Percentiles rank a stretch among this genome's conserved stretches.
Conservation (phyloP, 441 rosid species). For the Croton laevigatus region DNA sequence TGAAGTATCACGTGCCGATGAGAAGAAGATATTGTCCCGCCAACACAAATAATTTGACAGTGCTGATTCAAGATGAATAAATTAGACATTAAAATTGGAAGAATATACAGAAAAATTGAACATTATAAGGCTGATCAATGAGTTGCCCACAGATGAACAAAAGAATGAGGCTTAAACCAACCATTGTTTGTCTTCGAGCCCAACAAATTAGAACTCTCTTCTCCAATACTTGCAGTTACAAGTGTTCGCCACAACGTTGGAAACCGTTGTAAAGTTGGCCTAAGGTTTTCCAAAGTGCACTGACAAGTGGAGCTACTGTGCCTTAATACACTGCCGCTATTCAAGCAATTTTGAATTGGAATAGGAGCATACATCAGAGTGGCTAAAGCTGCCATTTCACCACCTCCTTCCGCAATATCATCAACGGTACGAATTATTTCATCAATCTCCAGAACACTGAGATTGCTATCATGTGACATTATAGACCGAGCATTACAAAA, state of each 20-base stretch:
- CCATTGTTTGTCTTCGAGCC: constrained; percentile 63
- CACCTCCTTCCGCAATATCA: constrained; percentile 97
- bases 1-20: constrained; percentile 88
- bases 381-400: constrained; percentile 98
- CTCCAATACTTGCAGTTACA: constrained; percentile 70
- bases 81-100: constrained; percentile 17
- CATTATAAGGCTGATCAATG: background rate
- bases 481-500: constrained; percentile 87
- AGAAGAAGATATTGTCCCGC: constrained; percentile 93
- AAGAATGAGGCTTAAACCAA: constrained; percentile 34
- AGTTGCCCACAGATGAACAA: constrained; percentile 16
- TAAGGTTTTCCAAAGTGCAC: constrained; percentile 93
- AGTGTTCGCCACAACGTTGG: constrained; percentile 89
- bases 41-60: constrained; percentile 82
- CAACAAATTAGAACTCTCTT: constrained; percentile 58
- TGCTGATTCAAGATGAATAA: constrained; percentile 44
- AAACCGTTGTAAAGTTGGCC: constrained; percentile 70
- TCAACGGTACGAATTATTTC: constrained; percentile 82
- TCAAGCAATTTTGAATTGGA: constrained; percentile 75
- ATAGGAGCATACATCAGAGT: constrained; percentile 82
- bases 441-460: constrained; percentile 53
- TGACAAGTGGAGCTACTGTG: constrained; percentile 75
- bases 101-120: constrained; percentile 21
- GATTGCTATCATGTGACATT: constrained; percentile 56
- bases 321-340: constrained; percentile 79